Evolutionary conservation across 345 rosid species (phyloP).

Genomic region (Barbarea vulgaris): DNA sequence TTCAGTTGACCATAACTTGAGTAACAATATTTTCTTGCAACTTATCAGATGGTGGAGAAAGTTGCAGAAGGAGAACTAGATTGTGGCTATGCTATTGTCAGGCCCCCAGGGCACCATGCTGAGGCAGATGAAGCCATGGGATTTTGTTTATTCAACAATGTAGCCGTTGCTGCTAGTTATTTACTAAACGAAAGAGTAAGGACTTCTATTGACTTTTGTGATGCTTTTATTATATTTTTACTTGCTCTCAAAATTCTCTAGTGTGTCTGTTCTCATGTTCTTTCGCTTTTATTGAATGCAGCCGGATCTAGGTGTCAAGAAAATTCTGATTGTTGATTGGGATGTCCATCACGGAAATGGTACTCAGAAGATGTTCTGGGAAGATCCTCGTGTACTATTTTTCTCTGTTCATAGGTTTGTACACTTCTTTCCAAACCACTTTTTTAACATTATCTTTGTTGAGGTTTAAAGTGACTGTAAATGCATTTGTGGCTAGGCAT

Average conservation of each 20-base stretch:
- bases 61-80: conserved; percentile 84
- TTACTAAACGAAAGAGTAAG: conserved; percentile 69
- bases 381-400: conserved; percentile 87
- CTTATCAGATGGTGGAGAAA: conserved; percentile 59
- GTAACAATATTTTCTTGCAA: conserved; percentile 16
- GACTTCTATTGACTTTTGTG: conserved; percentile 11
- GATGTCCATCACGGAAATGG: conserved; percentile 99
- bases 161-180: conserved; percentile 82
- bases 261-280: not conserved
- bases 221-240: not conserved
- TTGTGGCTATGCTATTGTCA: conserved; percentile 84
- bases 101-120: conserved; percentile 99
- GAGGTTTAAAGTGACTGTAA: conserved; percentile 18
- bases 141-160: conserved; percentile 89
- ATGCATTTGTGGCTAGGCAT: conserved; percentile 53
- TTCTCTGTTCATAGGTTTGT: conserved; percentile 97
- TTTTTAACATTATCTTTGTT: not conserved
- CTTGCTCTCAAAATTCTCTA: not conserved
- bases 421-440: conserved; percentile 2
- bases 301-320: conserved; percentile 77
- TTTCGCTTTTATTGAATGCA: conserved; percentile 31
- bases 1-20: not conserved
- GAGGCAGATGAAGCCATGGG: conserved; percentile 88
- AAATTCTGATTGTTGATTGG: conserved; percentile 94
- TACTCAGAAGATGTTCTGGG: conserved; percentile 88